Conservation (phyloP, 73 alveolate species). For the Symbiodinium pilosum region DNA sequence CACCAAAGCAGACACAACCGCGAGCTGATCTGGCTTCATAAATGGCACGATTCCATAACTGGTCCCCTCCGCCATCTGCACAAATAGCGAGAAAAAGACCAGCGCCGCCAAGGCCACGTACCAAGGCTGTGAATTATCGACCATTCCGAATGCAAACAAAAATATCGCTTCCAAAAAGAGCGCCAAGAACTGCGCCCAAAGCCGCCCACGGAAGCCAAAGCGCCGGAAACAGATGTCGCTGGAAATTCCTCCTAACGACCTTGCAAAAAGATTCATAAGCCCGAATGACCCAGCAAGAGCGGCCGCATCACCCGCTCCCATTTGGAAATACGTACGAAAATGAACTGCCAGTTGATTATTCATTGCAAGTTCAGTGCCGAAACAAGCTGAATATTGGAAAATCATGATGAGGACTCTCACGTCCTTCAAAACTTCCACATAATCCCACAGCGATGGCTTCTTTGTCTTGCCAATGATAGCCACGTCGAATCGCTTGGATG, state of each 20-base stretch:
- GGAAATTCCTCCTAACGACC: no score
- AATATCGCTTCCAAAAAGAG: no score
- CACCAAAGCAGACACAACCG: slow-evolving; percentile 14
- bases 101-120: background rate
- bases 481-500: background rate
- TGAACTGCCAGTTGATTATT: slow-evolving; percentile 11
- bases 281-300: background rate
- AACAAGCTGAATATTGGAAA: slow-evolving; percentile 23
- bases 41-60: slow-evolving; percentile 32
- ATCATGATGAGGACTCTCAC: background rate
- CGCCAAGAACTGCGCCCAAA: no score
- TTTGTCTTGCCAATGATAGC: background rate
- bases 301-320: background rate
- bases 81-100: background rate
- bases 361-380: slow-evolving; percentile 19
- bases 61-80: slow-evolving; percentile 30
- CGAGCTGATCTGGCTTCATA: slow-evolving; percentile 35
- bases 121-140: background rate
- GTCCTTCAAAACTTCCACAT: background rate
- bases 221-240: no score
- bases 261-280: slow-evolving; percentile 28
- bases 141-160: background rate
- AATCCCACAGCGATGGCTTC: background rate
- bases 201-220: no score
- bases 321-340: slow-evolving; percentile 17